Base-by-base conservation (phyloP, 2,329 filamentous ascomycete species). In the Pestalotiopsis sp. region DNA sequence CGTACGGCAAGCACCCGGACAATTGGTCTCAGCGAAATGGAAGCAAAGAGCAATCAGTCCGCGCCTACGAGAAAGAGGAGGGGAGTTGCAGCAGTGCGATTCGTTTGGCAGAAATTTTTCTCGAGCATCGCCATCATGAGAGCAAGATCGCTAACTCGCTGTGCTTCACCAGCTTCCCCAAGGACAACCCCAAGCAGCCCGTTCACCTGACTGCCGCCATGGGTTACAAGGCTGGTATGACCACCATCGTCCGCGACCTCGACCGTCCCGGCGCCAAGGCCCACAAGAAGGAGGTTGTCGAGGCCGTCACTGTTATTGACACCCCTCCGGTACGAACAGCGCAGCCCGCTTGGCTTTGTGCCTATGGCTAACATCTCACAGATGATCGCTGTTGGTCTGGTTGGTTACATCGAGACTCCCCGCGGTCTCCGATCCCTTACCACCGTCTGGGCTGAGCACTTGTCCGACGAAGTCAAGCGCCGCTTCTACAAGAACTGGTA, bases 401-500 rank as follows among this genome's bases (percentile, higher is more conserved):
- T 99, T 83, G 96, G 96, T 83, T 99, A 99, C 91, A 98, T 99
- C 86, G 96, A 99, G 91, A 99, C 96, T 83, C 96, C 96, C 85
- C 96, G 96, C 81, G 96, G 96, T 88, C 94, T 99, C 81, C 95
- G 96, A 85, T 99, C 96, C 77, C 94, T 99, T 86, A 98, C 95
- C 84, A 98, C 96, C 83, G 94, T 99, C 84, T 99, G 96, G 96
- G 96, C 96, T 82, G 96, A 98, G 91, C 96, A 99, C 86, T 86
- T 99, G 86, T 93, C 93, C 87, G 96, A 99, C 86, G 96, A 98
- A 89, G 83, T 99, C 86, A 97, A 97, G 92, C 93, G 96, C 82
- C 93, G 96, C 83, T 99, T 99, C 94, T 99, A 99, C 93, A 98
- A 98, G 94, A 99, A 99, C 93, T 99, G 96, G 96, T 99, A 99